Evolutionary conservation across 2,329 filamentous ascomycete species (phyloP).

Genomic region (Trichoderma simmonsii): DNA sequence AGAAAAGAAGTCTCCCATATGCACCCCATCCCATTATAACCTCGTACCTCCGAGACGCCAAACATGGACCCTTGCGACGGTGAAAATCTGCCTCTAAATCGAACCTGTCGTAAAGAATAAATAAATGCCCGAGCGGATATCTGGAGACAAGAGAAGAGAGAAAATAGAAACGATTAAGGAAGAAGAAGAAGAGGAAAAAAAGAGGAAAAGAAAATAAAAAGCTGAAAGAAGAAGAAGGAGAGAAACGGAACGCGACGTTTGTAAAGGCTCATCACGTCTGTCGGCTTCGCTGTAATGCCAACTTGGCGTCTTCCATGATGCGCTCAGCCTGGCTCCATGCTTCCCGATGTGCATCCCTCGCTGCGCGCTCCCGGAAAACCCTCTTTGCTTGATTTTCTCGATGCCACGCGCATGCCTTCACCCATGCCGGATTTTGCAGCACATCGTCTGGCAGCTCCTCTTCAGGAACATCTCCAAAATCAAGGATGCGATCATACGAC

Average conservation of each 20-base stretch:
- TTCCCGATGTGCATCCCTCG: background rate
- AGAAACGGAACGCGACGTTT: background rate
- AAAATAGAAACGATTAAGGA: background rate
- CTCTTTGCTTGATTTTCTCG: slow-evolving; percentile 27
- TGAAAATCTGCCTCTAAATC: background rate
- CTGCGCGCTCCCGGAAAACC: background rate
- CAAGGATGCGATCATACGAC: slow-evolving; percentile 28
- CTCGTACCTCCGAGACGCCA: background rate
- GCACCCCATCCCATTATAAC: background rate
- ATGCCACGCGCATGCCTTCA: slow-evolving; percentile 39
- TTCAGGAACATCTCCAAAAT: slow-evolving; percentile 39
- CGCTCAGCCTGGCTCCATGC: slow-evolving; percentile 3
- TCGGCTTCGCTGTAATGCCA: background rate
- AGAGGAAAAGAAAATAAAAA: background rate
- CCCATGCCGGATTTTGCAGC: slow-evolving; percentile 43
- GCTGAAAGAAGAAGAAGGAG: background rate
- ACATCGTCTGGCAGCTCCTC: slow-evolving; percentile 45
- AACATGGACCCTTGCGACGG: background rate
- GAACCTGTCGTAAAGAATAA: background rate
- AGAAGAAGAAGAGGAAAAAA: background rate
- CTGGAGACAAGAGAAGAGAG: background rate
- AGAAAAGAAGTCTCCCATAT: background rate
- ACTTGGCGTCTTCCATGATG: background rate
- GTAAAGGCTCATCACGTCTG: background rate
- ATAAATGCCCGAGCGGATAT: background rate